These are phyloP conservation scores for Fusarium sp. DNA, from an alignment of 2,329 filamentous ascomycete species.

Conservation along the genomic window DNA sequence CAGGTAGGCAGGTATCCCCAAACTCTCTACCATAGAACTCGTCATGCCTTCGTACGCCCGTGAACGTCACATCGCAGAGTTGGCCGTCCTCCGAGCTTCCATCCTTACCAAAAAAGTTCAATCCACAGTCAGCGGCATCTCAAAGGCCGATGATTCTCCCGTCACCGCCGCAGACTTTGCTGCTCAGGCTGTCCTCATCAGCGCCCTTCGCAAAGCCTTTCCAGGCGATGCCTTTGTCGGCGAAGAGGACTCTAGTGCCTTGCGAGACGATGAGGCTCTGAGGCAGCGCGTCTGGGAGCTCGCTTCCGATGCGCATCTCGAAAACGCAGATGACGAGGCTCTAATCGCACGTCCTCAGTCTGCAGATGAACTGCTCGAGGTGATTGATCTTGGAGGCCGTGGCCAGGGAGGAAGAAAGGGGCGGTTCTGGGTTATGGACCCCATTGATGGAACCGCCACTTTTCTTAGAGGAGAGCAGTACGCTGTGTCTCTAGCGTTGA, in stretches of 20 bases:
- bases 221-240: conserved; percentile 67
- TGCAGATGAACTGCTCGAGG: conserved; percentile 65
- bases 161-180: conserved; percentile 73
- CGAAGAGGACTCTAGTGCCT: conserved; percentile 65
- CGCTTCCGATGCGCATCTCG: conserved; percentile 47
- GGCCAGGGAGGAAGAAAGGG: conserved; percentile 50
- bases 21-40: neutral
- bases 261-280: conserved; percentile 59
- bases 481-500: conserved; percentile 66
- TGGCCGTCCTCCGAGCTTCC: conserved; percentile 64
- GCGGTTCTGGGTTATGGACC: conserved; percentile 69
- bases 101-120: conserved; percentile 62
- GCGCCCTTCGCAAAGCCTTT: conserved; percentile 61
- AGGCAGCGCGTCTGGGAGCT: conserved; percentile 65
- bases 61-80: conserved; percentile 49
- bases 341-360: conserved; percentile 53
- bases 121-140: conserved; percentile 57
- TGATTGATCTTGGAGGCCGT: conserved; percentile 66
- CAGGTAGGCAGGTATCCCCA: too few relatives aligned
- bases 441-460: conserved; percentile 70
- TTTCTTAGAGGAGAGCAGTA: conserved; percentile 71
- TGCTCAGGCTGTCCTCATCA: conserved; percentile 69
- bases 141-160: conserved; percentile 66
- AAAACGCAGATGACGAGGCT: conserved; percentile 19
- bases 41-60: conserved; percentile 41